A percentile compares a stretch with the other conserved stretches of the same genome.
Conservation (phyloP, 192 early-diverging fungal genomes). For the Rhizophagus clarus region DNA sequence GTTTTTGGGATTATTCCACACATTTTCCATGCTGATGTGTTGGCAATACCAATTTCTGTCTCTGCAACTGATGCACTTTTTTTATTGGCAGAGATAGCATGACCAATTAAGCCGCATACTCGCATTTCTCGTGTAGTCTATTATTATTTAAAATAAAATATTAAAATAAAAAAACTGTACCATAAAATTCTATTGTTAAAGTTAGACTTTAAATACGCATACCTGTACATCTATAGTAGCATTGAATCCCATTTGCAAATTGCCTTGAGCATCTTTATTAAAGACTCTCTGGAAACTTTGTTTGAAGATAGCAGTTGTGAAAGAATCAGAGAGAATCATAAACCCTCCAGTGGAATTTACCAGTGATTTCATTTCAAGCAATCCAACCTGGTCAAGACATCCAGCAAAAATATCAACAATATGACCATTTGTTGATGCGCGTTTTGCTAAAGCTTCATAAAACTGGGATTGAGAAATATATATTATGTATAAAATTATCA, state of each 20-base stretch:
- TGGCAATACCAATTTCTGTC: constrained; percentile 97
- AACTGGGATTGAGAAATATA: constrained; percentile 53
- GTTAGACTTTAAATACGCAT: constrained; percentile 3
- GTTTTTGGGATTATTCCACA: constrained; percentile 85
- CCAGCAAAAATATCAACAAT: constrained; percentile 97
- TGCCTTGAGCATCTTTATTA: constrained; percentile 85
- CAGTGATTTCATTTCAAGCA: constrained; percentile 95
- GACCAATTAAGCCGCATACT: constrained; percentile 97
- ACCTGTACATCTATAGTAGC: constrained; percentile 94
- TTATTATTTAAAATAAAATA: not conserved
- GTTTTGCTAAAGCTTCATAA: constrained; percentile 87
- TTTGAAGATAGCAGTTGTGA: constrained; percentile 95
- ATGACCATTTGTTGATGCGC: constrained; percentile 85
- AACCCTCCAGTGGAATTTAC: constrained; percentile 86
- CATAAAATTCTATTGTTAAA: not conserved
- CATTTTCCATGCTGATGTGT: constrained; percentile 95
- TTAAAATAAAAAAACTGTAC: not conserved
- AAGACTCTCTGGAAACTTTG: constrained; percentile 96
- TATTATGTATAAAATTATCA: not conserved
- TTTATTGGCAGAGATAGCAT: constrained; percentile 87
- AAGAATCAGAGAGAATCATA: constrained; percentile 96
- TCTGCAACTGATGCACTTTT: constrained; percentile 91
- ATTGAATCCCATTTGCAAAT: constrained; percentile 96
- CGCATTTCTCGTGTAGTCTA: constrained; percentile 93
- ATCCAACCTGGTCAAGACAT: constrained; percentile 96